Percentiles rank a stretch among this genome's conserved stretches.
These are phyloP conservation scores for Apiospora rasikravindrae DNA, from an alignment of 2,329 filamentous ascomycete genomes.

Conservation along the genomic window DNA sequence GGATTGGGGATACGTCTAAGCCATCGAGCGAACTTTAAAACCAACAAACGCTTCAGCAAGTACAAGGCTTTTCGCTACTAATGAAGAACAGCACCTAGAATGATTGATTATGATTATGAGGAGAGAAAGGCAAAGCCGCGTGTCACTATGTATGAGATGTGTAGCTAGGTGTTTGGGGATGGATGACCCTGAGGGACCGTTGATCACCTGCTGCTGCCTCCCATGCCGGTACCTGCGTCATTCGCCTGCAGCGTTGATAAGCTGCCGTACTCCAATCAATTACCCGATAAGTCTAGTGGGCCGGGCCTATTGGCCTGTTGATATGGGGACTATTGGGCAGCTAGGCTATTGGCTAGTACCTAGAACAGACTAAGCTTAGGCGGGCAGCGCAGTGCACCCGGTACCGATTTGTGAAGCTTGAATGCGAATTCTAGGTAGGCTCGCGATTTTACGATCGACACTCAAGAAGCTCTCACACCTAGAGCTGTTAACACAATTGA, in stretches of 20 bases:
- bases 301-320: not conserved
- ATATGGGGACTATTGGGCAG: not conserved
- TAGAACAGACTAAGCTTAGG: not conserved
- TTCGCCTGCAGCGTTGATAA: constrained; percentile 21
- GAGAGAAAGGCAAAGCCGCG: not conserved
- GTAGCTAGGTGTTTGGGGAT: constrained; percentile 7
- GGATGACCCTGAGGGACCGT: not conserved
- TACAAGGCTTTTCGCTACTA: not conserved
- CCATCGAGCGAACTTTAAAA: constrained; percentile 3
- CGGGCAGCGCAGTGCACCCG: not conserved
- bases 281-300: constrained; percentile 21
- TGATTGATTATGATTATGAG: not conserved
- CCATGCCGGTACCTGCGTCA: constrained; percentile 23
- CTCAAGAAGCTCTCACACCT: not conserved
- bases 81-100: not conserved
- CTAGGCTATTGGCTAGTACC: constrained; percentile 1
- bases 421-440: not conserved
- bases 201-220: not conserved
- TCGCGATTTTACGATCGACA: not conserved
- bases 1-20: constrained; percentile 13
- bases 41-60: not conserved
- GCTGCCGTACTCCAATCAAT: not conserved
- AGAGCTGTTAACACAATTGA: not conserved
- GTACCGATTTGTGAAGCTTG: not conserved
- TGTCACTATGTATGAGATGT: not conserved